Evolutionary conservation across 495 filamentous ascomycete genomes (phyloP).

Genomic region (Eremomyces bilateralis): DNA sequence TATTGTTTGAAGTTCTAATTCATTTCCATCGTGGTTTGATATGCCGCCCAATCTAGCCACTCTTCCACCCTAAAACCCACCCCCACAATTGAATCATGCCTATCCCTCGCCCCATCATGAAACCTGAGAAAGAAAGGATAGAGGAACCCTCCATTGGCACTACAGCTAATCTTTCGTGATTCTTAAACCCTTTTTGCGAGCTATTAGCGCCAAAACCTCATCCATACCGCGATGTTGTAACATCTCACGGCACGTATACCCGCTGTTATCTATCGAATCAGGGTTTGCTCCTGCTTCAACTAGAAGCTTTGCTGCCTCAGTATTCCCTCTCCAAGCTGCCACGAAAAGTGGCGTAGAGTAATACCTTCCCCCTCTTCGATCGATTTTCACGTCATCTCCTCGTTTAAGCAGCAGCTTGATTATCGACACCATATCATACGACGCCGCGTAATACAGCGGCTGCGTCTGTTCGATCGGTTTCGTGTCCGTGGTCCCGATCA

Average conservation of each 20-base stretch:
- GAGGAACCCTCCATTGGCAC: too few relatives aligned
- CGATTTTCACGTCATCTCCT: not conserved
- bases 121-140: too few relatives aligned
- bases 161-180: too few relatives aligned
- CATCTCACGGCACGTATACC: not conserved
- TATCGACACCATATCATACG: not conserved
- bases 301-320: not conserved
- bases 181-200: too few relatives aligned
- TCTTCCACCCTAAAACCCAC: too few relatives aligned
- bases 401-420: not conserved
- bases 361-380: not conserved
- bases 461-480: not conserved
- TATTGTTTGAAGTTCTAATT: too few relatives aligned
- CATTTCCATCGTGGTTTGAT: too few relatives aligned
- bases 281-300: not conserved
- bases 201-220: not conserved
- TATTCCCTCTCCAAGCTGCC: not conserved
- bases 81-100: too few relatives aligned
- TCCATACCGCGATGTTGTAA: not conserved
- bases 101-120: too few relatives aligned
- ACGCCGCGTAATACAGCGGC: slow-evolving; percentile 1
- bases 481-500: not conserved
- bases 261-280: not conserved
- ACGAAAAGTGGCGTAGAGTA: slow-evolving; percentile 2
- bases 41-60: too few relatives aligned